Evolutionary conservation across 31 red algal genomes (phyloP).

Genomic region (Porphyra umbilicalis): DNA sequence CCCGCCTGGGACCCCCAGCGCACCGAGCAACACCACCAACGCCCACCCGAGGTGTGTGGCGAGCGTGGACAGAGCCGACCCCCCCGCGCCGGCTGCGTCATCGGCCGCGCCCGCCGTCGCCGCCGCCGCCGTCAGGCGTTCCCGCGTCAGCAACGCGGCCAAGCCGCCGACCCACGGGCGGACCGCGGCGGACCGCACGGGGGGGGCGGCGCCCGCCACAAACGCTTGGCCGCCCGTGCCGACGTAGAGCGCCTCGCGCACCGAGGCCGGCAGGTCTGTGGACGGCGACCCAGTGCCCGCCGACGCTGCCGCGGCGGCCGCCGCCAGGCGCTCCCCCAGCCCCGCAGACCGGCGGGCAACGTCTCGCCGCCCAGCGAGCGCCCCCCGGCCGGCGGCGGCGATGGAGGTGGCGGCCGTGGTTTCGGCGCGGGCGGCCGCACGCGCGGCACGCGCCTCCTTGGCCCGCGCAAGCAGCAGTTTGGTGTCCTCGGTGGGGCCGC

Average conservation of each 20-base stretch:
- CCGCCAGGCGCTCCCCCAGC: not conserved
- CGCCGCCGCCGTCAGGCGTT: not conserved
- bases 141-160: not conserved
- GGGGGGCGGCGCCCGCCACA: not conserved
- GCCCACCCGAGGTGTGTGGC: not conserved
- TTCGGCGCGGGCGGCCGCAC: not conserved
- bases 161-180: not conserved
- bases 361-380: not conserved
- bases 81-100: not conserved
- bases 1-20: not conserved
- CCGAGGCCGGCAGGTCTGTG: not conserved
- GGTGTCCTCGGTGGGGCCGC: not conserved
- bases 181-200: not conserved
- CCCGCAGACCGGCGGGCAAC: not conserved
- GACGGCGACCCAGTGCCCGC: not conserved
- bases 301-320: not conserved
- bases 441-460: not conserved
- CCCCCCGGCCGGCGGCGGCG: not conserved
- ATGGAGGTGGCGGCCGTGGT: not conserved
- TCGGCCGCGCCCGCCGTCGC: not conserved
- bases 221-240: not conserved
- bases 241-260: not conserved
- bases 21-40: not conserved
- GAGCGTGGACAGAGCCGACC: not conserved
- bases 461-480: not conserved